Conservation (phyloP, 352 stramenopile species). For the Peronosclerospora sorghi region DNA sequence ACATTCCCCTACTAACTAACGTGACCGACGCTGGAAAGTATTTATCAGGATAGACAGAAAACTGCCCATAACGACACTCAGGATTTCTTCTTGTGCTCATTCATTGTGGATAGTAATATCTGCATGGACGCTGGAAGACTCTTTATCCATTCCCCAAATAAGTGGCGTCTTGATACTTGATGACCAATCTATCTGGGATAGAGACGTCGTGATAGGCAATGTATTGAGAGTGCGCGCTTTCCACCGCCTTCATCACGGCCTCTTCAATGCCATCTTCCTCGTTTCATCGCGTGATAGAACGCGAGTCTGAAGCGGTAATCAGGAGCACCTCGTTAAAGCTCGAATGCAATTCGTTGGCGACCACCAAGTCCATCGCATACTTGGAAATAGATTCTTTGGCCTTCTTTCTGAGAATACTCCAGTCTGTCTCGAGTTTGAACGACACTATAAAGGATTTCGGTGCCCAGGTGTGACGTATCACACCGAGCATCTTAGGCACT, state of each 20-base stretch:
- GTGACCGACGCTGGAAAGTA: constrained; percentile 44
- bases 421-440: constrained; percentile 99
- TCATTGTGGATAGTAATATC: constrained; percentile 25
- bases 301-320: constrained; percentile 50
- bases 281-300: constrained; percentile 36
- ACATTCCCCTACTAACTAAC: too few species aligned
- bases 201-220: constrained; percentile 50
- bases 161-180: constrained; percentile 15
- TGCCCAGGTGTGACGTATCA: constrained; percentile 87
- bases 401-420: constrained; percentile 89
- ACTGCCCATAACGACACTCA: constrained; percentile 52
- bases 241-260: constrained; percentile 49
- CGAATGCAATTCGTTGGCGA: constrained; percentile 94
- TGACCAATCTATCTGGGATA: constrained; percentile 41
- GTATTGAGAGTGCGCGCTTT: constrained; percentile 59
- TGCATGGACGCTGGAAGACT: too few species aligned
- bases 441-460: constrained; percentile 87
- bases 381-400: constrained; percentile 86
- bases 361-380: constrained; percentile 95
- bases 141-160: constrained; percentile 27
- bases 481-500: constrained; percentile 93
- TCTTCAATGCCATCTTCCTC: constrained; percentile 58
- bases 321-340: constrained; percentile 87
- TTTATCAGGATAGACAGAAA: constrained; percentile 60
- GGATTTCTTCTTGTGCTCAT: constrained; percentile 62